phyloP scores from a whole-genome alignment of 1,139 yeast species.

The Meyerozyma smithsonii region DNA sequence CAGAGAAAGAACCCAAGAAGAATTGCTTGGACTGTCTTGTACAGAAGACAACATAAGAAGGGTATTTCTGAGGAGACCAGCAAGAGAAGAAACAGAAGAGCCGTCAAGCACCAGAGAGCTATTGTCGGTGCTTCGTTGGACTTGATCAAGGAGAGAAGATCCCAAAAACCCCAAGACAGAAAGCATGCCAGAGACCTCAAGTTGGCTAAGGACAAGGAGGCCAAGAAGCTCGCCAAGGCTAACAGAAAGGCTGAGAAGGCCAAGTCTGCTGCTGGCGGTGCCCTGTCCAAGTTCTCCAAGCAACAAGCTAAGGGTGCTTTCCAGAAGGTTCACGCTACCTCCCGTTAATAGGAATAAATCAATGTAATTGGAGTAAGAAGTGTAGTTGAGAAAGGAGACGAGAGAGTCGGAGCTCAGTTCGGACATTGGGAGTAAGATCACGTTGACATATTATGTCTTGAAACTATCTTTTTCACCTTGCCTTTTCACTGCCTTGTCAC shows the following conservation, averaged over 20 bases:
- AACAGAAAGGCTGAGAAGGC: conserved; percentile 95
- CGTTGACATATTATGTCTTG: too few relatives aligned
- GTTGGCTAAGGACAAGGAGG: conserved; percentile 87
- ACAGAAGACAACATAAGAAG: conserved; percentile 99
- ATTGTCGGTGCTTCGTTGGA: conserved; percentile 99
- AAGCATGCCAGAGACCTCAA: conserved; percentile 95
- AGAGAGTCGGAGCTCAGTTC: too few relatives aligned
- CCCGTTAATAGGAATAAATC: conserved; percentile 58
- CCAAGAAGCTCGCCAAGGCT: conserved; percentile 91
- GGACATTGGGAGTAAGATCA: too few relatives aligned
- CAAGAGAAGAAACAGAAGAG: conserved; percentile 96
- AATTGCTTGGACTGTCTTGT: conserved; percentile 98
- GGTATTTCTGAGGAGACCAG: conserved; percentile 98
- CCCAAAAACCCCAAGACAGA: conserved; percentile 94
- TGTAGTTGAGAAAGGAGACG: neutral
- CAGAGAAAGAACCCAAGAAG: conserved; percentile 99
- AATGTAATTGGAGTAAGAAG: neutral
- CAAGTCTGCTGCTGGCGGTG: conserved; percentile 71
- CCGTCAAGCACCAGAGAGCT: conserved; percentile 98
- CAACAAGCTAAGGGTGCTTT: conserved; percentile 90
- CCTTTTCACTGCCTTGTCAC: too few relatives aligned
- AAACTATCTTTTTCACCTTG: too few relatives aligned
- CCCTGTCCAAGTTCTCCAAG: conserved; percentile 62
- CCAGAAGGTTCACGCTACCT: conserved; percentile 95
- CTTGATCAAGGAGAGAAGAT: conserved; percentile 96